Evolutionary conservation across 768 basidiomycete species (phyloP), one percentile per base, ranked within the genome.

Genomic region (Auriculariales sp.): DNA sequence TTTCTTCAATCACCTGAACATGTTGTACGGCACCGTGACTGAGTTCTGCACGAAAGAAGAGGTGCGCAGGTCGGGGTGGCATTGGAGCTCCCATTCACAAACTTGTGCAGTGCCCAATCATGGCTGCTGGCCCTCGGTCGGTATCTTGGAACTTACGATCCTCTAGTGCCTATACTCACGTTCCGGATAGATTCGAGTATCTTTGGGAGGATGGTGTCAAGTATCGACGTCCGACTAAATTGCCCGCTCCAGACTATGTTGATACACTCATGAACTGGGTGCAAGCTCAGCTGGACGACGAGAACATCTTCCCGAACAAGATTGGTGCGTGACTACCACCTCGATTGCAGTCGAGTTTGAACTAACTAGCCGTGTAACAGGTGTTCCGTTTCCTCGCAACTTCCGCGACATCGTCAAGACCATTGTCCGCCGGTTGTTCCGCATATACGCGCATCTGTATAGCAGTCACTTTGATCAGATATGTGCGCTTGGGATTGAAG

Each of bases 221-320:
- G 57, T 93, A 81, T 71, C 89, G 82, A 67, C 79, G 77, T 34
- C 90, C 90, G 14, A 88, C 89, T n/a, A 94, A 92, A 63, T 74
- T 94, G n/a, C 76, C 88, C 1, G 91, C 90, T 2, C 90, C 91
- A 0, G 91, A 93, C 53, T 99, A 99, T 61, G 93, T 98, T 34
- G 95, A 99, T 59, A 86, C 88, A 9, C 71, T 99, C 49, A 99
- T 99, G 95, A 95, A 92, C 63, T 99, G 95, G 95, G 83, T 89
- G 4, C 95, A 99, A 63, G 74, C 73, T 48, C 71, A 94, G 49
- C 71, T 99, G 25, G 95, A 99, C 62, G 92, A 98, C 62, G 92
- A 93, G 59, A 72, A 71, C 14, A 67, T 91, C 48, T 99, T 99
- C 63, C 95, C 95, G 2, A 91, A 90, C 63, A 88, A 85, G 69